Conservation (phyloP, 2,329 filamentous ascomycete species). For the Fusarium sp. region DNA sequence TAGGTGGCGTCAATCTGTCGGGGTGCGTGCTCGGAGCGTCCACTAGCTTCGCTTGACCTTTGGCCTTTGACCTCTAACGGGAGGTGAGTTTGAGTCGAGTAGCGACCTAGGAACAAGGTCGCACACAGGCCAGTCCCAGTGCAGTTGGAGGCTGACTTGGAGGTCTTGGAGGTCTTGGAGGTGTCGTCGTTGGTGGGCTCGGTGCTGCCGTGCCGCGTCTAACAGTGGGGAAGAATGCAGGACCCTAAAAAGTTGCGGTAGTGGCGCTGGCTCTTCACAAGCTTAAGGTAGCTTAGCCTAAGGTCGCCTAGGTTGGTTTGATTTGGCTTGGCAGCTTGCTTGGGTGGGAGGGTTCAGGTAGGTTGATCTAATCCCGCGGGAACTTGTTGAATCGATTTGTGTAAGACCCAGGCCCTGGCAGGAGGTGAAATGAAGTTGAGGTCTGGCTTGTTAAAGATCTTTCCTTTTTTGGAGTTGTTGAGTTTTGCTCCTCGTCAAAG, state of each 20-base stretch:
- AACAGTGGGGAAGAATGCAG: constrained; percentile 39
- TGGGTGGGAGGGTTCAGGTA: constrained; percentile 3
- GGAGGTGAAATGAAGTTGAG: constrained; percentile 33
- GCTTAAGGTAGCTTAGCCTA: constrained; percentile 28
- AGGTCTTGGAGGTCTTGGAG: constrained; percentile 17
- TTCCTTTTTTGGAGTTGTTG: constrained; percentile 39
- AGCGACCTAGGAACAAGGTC: constrained; percentile 2
- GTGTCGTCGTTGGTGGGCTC: constrained; percentile 27
- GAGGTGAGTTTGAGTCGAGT: constrained; percentile 20
- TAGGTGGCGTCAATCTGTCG: constrained; percentile 40
- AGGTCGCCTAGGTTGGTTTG: constrained; percentile 6
- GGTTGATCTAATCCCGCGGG: constrained; percentile 24
- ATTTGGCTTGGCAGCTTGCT: neutral
- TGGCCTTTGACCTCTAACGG: constrained; percentile 25
- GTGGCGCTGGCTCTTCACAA: constrained; percentile 30
- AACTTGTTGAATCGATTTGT: constrained; percentile 32
- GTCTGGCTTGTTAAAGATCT: constrained; percentile 31
- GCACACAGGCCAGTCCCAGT: constrained; percentile 23
- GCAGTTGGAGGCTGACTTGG: constrained; percentile 31
- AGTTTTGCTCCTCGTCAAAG: constrained; percentile 26
- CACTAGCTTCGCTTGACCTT: constrained; percentile 10
- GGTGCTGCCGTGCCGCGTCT: constrained; percentile 39
- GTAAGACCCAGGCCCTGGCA: constrained; percentile 26
- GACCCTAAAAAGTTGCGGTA: constrained; percentile 41
- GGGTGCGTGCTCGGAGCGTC: constrained; percentile 26